phyloP scores from a whole-genome alignment of 2,329 filamentous ascomycete species.

The Stenocarpella maydis region DNA sequence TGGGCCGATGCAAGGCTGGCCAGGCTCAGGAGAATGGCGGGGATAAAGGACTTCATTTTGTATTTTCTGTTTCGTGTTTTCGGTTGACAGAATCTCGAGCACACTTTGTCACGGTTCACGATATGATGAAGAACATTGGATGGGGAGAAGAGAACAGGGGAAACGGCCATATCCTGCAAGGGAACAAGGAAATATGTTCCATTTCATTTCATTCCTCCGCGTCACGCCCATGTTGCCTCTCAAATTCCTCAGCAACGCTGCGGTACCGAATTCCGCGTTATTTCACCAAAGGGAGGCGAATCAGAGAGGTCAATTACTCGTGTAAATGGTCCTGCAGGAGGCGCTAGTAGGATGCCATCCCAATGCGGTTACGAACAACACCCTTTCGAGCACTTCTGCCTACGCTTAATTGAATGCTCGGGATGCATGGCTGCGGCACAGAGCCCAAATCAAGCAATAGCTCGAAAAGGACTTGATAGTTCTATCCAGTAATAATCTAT shows the following conservation, averaged over 20 bases:
- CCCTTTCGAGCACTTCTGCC: slow-evolving; percentile 13
- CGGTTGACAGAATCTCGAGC: not conserved
- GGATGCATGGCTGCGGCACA: slow-evolving; percentile 15
- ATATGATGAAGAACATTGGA: not conserved
- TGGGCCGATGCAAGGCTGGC: slow-evolving; percentile 26
- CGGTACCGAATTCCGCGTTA: slow-evolving; percentile 2
- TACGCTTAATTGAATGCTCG: slow-evolving; percentile 16
- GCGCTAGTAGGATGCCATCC: slow-evolving; percentile 10
- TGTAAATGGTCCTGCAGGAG: not conserved
- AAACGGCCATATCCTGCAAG: not conserved
- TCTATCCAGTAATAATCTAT: not conserved
- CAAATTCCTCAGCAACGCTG: slow-evolving; percentile 1
- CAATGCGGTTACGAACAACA: not conserved
- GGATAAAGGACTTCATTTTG: slow-evolving; percentile 9
- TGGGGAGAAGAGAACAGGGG: not conserved
- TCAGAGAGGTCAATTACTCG: not conserved
- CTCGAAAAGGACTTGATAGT: not conserved
- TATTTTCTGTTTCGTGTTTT: not conserved
- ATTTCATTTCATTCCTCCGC: slow-evolving; percentile 21
- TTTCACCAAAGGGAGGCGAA: slow-evolving; percentile 17
- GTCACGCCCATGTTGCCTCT: slow-evolving; percentile 3
- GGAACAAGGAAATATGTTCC: not conserved
- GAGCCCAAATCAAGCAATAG: not conserved
- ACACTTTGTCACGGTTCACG: not conserved
- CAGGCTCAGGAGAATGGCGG: slow-evolving; percentile 13